Evolutionary conservation across 129 eudicot genomes (phyloP), one percentile per base, ranked within the genome.

Genomic region (Pulicaria dysenterica): DNA sequence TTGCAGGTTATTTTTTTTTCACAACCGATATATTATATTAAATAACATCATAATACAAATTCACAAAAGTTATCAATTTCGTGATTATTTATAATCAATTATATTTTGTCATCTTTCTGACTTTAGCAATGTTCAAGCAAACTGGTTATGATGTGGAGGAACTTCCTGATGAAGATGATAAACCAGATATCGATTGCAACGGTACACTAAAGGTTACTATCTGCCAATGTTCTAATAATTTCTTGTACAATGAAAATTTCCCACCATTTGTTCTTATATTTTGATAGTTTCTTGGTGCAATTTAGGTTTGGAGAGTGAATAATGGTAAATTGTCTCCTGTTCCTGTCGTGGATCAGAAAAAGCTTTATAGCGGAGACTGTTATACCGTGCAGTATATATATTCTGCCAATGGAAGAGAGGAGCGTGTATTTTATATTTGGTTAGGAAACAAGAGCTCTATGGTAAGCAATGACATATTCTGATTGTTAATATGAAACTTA

Each of bases 51-150:
- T 11, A 56, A 58, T 5, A 19, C 50, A 44, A 10, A 6, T 50
- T 47, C 45, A 12, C 73, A 24, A 40, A 74, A 34, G 56, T 63
- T 63, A 10, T 50, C 55, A 40, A 40, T 44, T 13, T 6, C 4
- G n/a, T 6, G 4, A 46, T 46, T 45, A 45, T 72, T 58, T 58
- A 46, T 5, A 13, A 40, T 70, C 40, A 54, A 42, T 53, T 46
- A 45, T 34, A 55, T 16, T 70, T 72, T 16, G 7, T 55, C 43
- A 73, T 72, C 38, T 72, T 64, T 61, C 61, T 40, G 16, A 69
- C 37, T 74, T 71, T 68, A 85, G 89, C 89, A 51, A 81, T 81
- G 73, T 85, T 85, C 79, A 85, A 85, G 81, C 81, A 81, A 38
- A 77, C 76, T 13, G 89, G 89, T 53, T 81, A 68, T 74, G 84